Evolutionary conservation across 2,329 filamentous ascomycete species (phyloP), one percentile per base, ranked within the genome.

Genomic region (Botryotinia globosa): DNA sequence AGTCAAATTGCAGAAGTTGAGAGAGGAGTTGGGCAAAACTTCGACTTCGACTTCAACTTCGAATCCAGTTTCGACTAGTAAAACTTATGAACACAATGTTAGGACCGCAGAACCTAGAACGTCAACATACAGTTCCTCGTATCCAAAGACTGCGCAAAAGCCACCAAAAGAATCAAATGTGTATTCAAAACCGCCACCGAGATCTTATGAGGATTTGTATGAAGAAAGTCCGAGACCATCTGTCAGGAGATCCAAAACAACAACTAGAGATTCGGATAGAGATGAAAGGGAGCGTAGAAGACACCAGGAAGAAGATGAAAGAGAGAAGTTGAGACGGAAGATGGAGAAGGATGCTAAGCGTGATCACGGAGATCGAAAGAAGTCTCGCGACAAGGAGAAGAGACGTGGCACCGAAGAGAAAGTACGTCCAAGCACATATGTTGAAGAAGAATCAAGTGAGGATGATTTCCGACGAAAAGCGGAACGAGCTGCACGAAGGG

Each of bases 1-100:
- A 80, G 85, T 91, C 74, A 89, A 86, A 78, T 82, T 94, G 75
- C 88, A 88, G 68, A 88, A 91, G 80, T 83, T 78, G 87, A 87
- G 80, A 89, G 88, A 81, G 83, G 87, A 81, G 79, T 81, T 78
- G 76, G 76, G 77, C 62, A 71, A 72, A 45, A 71, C 39, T 42
- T 42, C 68, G 12, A 37, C 58, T 37, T 54, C 68, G 20, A 79
- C 62, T 79, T 76, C 76, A 80, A 70, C 58, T 79, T 76, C 76
- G 80, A 63, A 39, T 39, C 10, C 69, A 22, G 79, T 61, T 79
- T 32, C 59, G 32, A 32, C 54, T n/a, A 81, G 84, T 32, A 80
- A 85, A 20, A 77, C 82, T 70, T 82, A 84, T 78, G 84, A 89
- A 64, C 80, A 76, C 69, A 77, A 81, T 63, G 82, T 89, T 61